Base-by-base conservation (phyloP, 176 grass and related monocot genomes). In the Juncus effusus region DNA sequence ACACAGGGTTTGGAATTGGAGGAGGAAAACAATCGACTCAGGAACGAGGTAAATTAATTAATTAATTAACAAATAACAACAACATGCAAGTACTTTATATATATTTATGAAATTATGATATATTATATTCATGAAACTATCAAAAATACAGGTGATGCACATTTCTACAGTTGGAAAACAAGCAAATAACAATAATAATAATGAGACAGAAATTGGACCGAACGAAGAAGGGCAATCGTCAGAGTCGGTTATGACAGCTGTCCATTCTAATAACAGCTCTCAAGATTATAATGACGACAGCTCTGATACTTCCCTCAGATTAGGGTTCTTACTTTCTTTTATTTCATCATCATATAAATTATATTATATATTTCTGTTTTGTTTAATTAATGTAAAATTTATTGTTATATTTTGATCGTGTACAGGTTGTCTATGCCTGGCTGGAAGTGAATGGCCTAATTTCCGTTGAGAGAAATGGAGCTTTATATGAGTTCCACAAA, bases 191-290 rank as follows among this genome's bases (percentile, higher is more conserved):
- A 47, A 47, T 47, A 47, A 47, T 9, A 9, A 47, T 5, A 47
- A 47, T 47, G 83, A 86, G 35, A 70, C 77, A 6, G 83, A 99
- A 75, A 93, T 84, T 65, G 38, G 71, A 62, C 63, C 78, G 59
- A 79, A 76, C 66, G 95, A 99, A 84, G 95, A 93, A 70, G 85
- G 95, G n/a, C 95, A 90, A 61, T 93, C 95, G 13, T 87, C 95
- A 55, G 95, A 99, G 80, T 99, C 95, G 67, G 89, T 93, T 13
- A 90, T 92, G 78, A 94, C 90, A 69, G 89, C 78, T 45, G 77
- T 87, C 54, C 55, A 94, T 39, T 87, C 89, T 6, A 47, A 28
- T 28, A 83, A 78, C 81, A 85, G 89, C 41, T 84, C 95, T 12
- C 86, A 84, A 42, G 89, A 93, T 70, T 59, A 72, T 59, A 88